Conservation (phyloP, 2,329 filamentous ascomycete species). For the Davidsoniella australis region DNA sequence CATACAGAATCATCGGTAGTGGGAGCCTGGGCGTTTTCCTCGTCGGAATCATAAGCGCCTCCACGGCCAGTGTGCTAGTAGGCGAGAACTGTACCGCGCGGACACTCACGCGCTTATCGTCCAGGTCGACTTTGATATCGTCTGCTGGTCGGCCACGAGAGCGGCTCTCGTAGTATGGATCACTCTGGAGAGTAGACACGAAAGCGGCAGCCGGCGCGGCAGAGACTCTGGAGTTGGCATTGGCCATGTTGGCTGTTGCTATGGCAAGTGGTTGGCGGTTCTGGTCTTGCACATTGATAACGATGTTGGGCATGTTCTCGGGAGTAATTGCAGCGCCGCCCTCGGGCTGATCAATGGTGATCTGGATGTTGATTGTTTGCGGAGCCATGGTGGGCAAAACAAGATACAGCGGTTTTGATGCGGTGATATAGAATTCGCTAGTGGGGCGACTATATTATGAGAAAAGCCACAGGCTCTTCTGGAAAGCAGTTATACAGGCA, state of each 20-base stretch:
- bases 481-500: not conserved
- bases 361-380: conserved; percentile 9
- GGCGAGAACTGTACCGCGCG: not conserved
- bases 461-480: not conserved
- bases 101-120: no score
- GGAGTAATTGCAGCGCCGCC: not conserved
- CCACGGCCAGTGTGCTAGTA: not conserved
- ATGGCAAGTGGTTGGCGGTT: not conserved
- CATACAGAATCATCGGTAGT: conserved; percentile 4
- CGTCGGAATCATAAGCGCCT: conserved; percentile 2
- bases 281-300: conserved; percentile 3
- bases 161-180: not conserved
- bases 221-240: not conserved
- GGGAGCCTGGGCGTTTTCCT: not conserved
- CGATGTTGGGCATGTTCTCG: conserved; percentile 3
- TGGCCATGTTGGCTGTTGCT: not conserved
- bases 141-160: not conserved
- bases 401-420: no score
- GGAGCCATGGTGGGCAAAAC: not conserved
- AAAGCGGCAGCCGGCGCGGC: not conserved
- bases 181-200: no score
- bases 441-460: not conserved
- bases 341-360: conserved; percentile 3
- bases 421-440: not conserved
- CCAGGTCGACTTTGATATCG: not conserved